phyloP scores from a whole-genome alignment of 805 yeast genomes.

The Candida rishiriensis region DNA sequence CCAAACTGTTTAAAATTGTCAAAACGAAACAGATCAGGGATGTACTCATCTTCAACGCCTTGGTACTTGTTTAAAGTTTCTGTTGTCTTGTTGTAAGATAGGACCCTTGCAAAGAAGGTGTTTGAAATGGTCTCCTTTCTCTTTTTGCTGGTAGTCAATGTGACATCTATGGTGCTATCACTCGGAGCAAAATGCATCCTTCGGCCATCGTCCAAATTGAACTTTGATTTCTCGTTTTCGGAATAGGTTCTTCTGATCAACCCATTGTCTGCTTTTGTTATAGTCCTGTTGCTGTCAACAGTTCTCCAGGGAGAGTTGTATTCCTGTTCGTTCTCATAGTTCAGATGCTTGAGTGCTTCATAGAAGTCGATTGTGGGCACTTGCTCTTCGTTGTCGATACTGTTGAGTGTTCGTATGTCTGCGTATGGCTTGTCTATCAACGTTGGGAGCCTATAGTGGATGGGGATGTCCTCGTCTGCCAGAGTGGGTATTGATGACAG shows the following conservation, averaged over 20 bases:
- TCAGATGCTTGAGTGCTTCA: slow-evolving; percentile 13
- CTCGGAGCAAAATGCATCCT: slow-evolving; percentile 10
- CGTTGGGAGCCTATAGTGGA: slow-evolving; percentile 15
- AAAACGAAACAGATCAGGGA: slow-evolving; percentile 55
- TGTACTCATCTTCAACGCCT: slow-evolving; percentile 72
- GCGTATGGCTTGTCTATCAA: slow-evolving; percentile 14
- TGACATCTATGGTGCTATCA: no score
- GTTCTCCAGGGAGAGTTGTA: background rate
- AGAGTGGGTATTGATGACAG: slow-evolving; percentile 11
- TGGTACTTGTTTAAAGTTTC: background rate
- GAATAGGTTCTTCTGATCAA: slow-evolving; percentile 52
- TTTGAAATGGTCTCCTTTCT: background rate
- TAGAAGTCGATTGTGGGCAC: slow-evolving; percentile 22
- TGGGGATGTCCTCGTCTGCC: slow-evolving; percentile 10
- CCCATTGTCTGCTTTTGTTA: no score
- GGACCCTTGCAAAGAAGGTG: no score
- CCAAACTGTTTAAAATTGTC: slow-evolving; percentile 7
- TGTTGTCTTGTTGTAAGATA: no score
- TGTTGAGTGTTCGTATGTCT: slow-evolving; percentile 18
- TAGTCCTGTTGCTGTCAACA: no score
- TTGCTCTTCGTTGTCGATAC: slow-evolving; percentile 28
- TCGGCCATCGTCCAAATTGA: slow-evolving; percentile 37
- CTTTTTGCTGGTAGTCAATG: no score
- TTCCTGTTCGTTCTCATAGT: slow-evolving; percentile 2
- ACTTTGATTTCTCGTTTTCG: slow-evolving; percentile 60